A percentile compares a stretch with the other conserved stretches of the same genome.
phyloP scores from a whole-genome alignment of 2,329 filamentous ascomycete species.

The Magnaporthiopsis incrustans region DNA sequence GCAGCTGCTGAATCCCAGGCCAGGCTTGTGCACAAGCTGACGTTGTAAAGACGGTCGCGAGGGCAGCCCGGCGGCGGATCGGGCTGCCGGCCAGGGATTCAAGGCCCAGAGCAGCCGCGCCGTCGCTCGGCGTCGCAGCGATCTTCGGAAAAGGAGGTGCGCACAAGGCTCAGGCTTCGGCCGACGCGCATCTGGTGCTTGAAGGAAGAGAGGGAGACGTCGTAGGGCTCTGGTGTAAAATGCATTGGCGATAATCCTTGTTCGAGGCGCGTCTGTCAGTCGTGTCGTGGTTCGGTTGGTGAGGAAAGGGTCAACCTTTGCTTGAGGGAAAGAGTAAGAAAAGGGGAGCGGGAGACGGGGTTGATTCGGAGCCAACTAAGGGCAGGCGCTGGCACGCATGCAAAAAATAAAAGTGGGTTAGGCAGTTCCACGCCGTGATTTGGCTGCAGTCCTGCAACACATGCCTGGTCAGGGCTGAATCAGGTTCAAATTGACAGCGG shows the following conservation, averaged over 20 bases:
- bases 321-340: constrained; percentile 1
- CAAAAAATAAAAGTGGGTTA: constrained; percentile 7
- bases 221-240: constrained; percentile 37
- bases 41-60: not conserved
- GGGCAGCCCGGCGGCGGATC: constrained; percentile 4
- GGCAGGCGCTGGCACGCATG: not conserved
- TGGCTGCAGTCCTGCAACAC: not conserved
- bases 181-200: constrained; percentile 50
- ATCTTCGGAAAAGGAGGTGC: constrained; percentile 40
- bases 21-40: not conserved
- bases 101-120: constrained; percentile 32
- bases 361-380: not conserved
- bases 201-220: constrained; percentile 40
- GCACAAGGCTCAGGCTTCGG: constrained; percentile 39
- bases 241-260: constrained; percentile 40
- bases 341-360: constrained; percentile 6
- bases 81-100: constrained; percentile 21
- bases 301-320: constrained; percentile 8
- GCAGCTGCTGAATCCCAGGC: not conserved
- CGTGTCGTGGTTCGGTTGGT: not conserved
- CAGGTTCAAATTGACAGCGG: not conserved
- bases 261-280: constrained; percentile 9
- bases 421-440: not conserved
- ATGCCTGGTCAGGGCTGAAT: not conserved
- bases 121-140: constrained; percentile 53